These are phyloP conservation scores for Persicaria tinctoria DNA, from an alignment of 148 eudicot genomes.

Conservation along the genomic window DNA sequence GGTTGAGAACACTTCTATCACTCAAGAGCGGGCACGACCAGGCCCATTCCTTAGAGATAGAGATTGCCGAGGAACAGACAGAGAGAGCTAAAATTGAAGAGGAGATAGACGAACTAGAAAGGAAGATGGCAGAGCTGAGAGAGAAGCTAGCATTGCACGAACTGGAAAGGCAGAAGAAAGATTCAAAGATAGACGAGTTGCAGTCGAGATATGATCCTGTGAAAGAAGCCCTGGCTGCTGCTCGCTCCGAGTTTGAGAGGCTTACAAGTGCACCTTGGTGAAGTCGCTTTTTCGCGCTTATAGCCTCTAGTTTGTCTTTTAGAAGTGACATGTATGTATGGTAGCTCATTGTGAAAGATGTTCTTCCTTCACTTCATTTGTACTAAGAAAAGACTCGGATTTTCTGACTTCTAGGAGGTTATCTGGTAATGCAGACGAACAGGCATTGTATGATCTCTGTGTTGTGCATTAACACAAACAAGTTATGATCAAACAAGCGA, in stretches of 20 bases:
- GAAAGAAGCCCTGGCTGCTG: constrained; percentile 19
- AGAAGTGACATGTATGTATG: not conserved
- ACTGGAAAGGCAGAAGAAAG: constrained; percentile 29
- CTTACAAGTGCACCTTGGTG: constrained; percentile 31
- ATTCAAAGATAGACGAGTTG: constrained; percentile 26
- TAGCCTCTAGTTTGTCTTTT: not conserved
- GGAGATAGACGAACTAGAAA: constrained; percentile 39
- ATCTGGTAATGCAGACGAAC: not conserved
- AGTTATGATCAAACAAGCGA: not conserved
- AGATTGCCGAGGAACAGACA: constrained; percentile 24
- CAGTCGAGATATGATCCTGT: constrained; percentile 22
- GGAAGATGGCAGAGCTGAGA: constrained; percentile 32
- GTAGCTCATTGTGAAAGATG: constrained; percentile 10
- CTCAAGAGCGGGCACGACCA: constrained; percentile 39
- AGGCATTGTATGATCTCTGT: not conserved
- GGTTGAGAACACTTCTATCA: constrained; percentile 30
- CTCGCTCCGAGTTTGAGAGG: constrained; percentile 31
- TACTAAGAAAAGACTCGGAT: too few species aligned
- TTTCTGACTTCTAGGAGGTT: not conserved
- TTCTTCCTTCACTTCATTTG: not conserved
- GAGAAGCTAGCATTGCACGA: constrained; percentile 28
- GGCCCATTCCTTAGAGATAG: constrained; percentile 22
- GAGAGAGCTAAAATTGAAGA: constrained; percentile 30
- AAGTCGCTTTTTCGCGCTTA: not conserved
- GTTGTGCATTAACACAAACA: not conserved